Percentiles rank a stretch among this genome's conserved stretches.
Evolutionary conservation across 768 basidiomycete species (phyloP).

Genomic region (Tylopilus balloui): DNA sequence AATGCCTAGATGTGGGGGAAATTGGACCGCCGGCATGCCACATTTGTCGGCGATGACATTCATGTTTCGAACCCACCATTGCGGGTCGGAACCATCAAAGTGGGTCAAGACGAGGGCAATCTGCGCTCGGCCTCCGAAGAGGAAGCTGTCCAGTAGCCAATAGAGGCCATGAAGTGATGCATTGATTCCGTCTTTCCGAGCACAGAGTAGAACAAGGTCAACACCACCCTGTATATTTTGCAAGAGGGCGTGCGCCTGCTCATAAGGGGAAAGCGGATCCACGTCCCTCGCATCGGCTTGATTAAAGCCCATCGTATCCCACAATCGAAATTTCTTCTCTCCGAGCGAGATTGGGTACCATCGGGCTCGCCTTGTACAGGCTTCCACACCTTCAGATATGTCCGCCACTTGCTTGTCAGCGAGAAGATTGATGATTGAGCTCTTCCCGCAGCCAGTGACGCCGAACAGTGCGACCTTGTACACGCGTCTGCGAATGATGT

Average conservation of each 20-base stretch:
- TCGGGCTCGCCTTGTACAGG: constrained; percentile 32
- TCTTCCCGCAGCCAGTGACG: constrained; percentile 29
- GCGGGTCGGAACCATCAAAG: constrained; percentile 30
- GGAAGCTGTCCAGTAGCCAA: constrained; percentile 34
- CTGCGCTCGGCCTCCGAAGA: constrained; percentile 35
- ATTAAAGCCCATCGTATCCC: constrained; percentile 34
- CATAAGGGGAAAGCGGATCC: constrained; percentile 21
- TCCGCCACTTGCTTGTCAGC: constrained; percentile 24
- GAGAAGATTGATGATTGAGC: constrained; percentile 30
- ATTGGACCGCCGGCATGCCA: constrained; percentile 8
- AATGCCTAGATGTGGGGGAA: constrained; percentile 15
- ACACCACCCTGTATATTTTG: constrained; percentile 32
- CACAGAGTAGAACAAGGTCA: constrained; percentile 37
- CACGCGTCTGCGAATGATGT: constrained; percentile 14
- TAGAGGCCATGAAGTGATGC: constrained; percentile 35
- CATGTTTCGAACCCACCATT: constrained; percentile 39
- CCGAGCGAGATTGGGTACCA: constrained; percentile 21
- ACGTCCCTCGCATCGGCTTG: constrained; percentile 17
- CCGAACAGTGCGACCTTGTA: constrained; percentile 28
- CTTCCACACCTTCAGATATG: constrained; percentile 27
- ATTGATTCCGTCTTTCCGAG: constrained; percentile 37
- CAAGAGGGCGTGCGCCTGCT: constrained; percentile 34
- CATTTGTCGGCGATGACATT: constrained; percentile 14
- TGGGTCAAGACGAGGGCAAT: constrained; percentile 38
- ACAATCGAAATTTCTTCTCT: constrained; percentile 25